Evolutionary conservation across 331 rosid species (phyloP), one percentile per base, ranked within the genome.

Genomic region (Rhamnella rubrinervis): DNA sequence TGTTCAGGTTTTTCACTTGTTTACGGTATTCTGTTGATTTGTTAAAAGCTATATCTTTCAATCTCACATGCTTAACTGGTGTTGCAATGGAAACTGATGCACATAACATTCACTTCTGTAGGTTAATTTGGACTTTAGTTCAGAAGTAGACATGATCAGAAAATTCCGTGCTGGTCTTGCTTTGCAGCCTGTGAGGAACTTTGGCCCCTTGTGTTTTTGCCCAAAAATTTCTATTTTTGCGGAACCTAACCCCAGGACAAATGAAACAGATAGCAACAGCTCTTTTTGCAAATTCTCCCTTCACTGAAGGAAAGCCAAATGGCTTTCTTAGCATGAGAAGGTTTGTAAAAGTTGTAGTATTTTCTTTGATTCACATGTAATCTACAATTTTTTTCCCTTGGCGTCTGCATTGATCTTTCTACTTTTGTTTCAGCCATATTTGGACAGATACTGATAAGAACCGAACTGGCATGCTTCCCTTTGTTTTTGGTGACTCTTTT

Each of bases 271-370:
- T 95, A 78, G 99, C 97, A 77, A 95, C 96, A 10, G 99, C 99
- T 65, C 85, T 95, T 64, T 95, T 95, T 69, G 96, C 99, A 28
- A 95, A 91, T 82, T 95, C 99, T 65, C 99, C 99, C 40, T 95
- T 95, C 82, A 87, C 79, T 13, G 99, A 95, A 76, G 99, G 96
- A 78, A 91, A 91, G 85, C 93, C 97, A 49, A 95, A 95, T 80
- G 97, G 97, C 70, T 92, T 78, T 77, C 85, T 91, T 50, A 91
- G 99, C 83, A 91, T 87, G 97, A 89, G 96, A 85, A 95, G 99
- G 99, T 95, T 70, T 38, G 2, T 55, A 37, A 37, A 70, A 55
- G 55, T 75, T 72, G 23, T 62, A 25, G 16, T 78, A 44, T 68
- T 60, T 66, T 74, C 66, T 37, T 75, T 67, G 50, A 31, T 4